These are phyloP conservation scores for Byssoonygena ceratinophila DNA, from an alignment of 2,329 filamentous ascomycete genomes.

Conservation along the genomic window DNA sequence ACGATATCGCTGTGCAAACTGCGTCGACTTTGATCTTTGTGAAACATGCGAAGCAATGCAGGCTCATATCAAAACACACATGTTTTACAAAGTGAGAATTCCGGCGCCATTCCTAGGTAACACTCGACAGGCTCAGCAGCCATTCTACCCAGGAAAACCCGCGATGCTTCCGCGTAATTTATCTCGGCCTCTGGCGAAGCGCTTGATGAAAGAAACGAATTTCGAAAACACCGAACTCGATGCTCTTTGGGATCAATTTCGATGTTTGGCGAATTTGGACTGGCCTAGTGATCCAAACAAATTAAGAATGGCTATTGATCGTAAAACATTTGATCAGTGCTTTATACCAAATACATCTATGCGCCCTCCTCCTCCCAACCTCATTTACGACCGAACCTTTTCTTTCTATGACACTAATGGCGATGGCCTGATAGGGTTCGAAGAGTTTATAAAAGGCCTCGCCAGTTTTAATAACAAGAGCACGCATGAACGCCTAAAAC, in stretches of 20 bases:
- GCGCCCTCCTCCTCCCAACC: slow-evolving; percentile 66
- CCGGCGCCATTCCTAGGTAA: slow-evolving; percentile 73
- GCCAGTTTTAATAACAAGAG: slow-evolving; percentile 51
- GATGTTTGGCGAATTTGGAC: slow-evolving; percentile 77
- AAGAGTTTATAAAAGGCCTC: slow-evolving; percentile 79
- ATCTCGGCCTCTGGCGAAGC: slow-evolving; percentile 55
- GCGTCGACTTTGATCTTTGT: slow-evolving; percentile 89
- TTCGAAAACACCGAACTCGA: slow-evolving; percentile 83
- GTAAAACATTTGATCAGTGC: slow-evolving; percentile 83
- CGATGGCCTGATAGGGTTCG: slow-evolving; percentile 81
- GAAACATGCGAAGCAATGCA: slow-evolving; percentile 68
- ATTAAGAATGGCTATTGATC: slow-evolving; percentile 74
- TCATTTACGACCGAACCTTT: slow-evolving; percentile 94
- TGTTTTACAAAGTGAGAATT: slow-evolving; percentile 92
- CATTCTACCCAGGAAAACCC: slow-evolving; percentile 84
- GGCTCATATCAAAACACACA: slow-evolving; percentile 77
- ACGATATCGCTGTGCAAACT: slow-evolving; percentile 90
- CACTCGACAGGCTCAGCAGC: slow-evolving; percentile 65
- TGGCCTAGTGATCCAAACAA: slow-evolving; percentile 72
- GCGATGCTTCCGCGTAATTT: slow-evolving; percentile 58
- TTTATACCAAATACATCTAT: slow-evolving; percentile 77
- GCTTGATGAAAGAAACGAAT: slow-evolving; percentile 59
- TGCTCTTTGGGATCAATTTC: slow-evolving; percentile 94
- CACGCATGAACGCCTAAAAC: slow-evolving; percentile 55
- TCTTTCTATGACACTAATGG: slow-evolving; percentile 87